Evolutionary conservation across 805 yeast genomes (phyloP).

Genomic region (Saturnispora silvae): DNA sequence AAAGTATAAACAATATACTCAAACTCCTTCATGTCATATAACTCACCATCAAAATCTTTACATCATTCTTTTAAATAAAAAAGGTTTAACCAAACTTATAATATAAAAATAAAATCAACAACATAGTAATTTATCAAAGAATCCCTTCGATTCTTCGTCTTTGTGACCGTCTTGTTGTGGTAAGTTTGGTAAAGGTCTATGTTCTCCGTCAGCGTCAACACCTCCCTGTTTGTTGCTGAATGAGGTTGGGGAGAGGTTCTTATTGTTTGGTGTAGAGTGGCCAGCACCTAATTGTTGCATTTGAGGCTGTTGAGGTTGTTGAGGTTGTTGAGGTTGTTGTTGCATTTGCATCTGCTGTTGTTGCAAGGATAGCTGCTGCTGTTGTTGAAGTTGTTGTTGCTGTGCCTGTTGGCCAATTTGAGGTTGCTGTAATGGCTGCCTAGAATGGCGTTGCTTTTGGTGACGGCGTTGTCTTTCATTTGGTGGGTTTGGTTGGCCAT

Average conservation of each 20-base stretch:
- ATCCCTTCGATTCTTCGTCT: slow-evolving; percentile 19
- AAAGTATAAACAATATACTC: too few relatives aligned
- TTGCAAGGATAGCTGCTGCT: slow-evolving; percentile 7
- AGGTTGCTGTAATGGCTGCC: slow-evolving; percentile 16
- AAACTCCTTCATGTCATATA: too few relatives aligned
- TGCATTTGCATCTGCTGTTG: slow-evolving; percentile 12
- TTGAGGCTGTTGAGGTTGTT: slow-evolving; percentile 9
- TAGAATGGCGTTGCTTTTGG: slow-evolving; percentile 27
- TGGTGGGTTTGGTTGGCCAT: slow-evolving; percentile 89
- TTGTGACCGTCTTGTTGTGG: slow-evolving; percentile 15
- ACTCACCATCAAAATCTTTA: too few relatives aligned
- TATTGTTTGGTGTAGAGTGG: background rate
- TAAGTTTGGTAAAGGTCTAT: slow-evolving; percentile 27
- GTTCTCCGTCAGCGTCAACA: slow-evolving; percentile 11
- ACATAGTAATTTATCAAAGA: slow-evolving; percentile 17
- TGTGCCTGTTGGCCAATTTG: slow-evolving; percentile 9
- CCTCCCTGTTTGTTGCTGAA: slow-evolving; percentile 1
- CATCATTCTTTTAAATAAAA: too few relatives aligned
- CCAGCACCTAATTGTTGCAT: slow-evolving; percentile 9
- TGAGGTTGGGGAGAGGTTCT: too few relatives aligned
- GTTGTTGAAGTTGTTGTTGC: slow-evolving; percentile 14
- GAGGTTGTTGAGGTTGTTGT: slow-evolving; percentile 4
- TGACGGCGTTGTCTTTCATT: slow-evolving; percentile 38
- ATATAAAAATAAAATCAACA: slow-evolving; percentile 9
- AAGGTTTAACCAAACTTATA: too few relatives aligned